phyloP scores from a whole-genome alignment of 495 filamentous ascomycete genomes.

The Glarea lozoyensis region DNA sequence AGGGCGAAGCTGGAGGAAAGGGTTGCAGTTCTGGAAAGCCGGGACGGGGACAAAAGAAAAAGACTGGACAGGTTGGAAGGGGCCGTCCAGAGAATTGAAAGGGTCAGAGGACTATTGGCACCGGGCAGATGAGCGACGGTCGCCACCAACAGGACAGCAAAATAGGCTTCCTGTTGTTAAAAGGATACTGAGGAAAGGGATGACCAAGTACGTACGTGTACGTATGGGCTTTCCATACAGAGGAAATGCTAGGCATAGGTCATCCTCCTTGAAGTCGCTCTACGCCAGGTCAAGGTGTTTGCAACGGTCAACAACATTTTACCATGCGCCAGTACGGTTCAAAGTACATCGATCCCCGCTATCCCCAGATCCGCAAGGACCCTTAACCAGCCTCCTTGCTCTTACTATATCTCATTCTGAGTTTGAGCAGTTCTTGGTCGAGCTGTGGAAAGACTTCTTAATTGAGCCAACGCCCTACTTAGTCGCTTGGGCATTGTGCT shows the following conservation, averaged over 20 bases:
- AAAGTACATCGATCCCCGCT: too few relatives aligned
- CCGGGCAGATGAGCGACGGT: slow-evolving; percentile 15
- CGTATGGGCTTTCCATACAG: slow-evolving; percentile 1
- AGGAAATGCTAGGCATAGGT: not conserved
- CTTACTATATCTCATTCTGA: slow-evolving; percentile 12
- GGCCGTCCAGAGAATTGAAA: slow-evolving; percentile 70
- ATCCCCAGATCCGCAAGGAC: too few relatives aligned
- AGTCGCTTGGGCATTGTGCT: slow-evolving; percentile 12
- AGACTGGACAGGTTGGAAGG: slow-evolving; percentile 67
- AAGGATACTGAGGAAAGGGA: slow-evolving; percentile 2
- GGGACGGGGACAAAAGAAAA: slow-evolving; percentile 62
- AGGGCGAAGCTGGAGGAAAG: slow-evolving; percentile 71
- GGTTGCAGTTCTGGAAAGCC: slow-evolving; percentile 55
- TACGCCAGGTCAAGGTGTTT: too few relatives aligned
- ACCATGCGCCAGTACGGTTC: too few relatives aligned
- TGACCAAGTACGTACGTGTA: slow-evolving; percentile 10
- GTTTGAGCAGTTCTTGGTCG: slow-evolving; percentile 11
- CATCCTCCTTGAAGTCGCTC: too few relatives aligned
- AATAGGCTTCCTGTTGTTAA: too few relatives aligned
- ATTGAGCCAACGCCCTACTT: slow-evolving; percentile 19
- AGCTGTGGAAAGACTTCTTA: slow-evolving; percentile 15
- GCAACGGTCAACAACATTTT: too few relatives aligned
- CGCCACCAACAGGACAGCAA: too few relatives aligned
- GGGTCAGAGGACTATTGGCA: slow-evolving; percentile 53
- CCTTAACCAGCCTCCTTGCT: not conserved